These are phyloP conservation scores for Paraurostyla sp. DNA, from an alignment of 73 alveolate species.

Conservation along the genomic window DNA sequence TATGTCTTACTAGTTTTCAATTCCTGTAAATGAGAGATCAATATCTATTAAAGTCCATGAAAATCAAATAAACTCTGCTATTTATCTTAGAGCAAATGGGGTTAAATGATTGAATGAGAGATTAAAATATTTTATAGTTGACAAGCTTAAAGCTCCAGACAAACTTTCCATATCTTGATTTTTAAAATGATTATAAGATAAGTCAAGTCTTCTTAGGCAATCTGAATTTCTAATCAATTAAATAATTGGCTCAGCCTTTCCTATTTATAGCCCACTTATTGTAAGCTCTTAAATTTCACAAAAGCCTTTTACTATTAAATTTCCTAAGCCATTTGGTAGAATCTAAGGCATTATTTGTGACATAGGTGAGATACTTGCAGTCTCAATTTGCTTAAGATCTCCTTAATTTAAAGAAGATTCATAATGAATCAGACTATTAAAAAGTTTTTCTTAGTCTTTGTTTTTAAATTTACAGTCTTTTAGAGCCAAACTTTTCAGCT, in stretches of 20 bases:
- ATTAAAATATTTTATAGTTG: background rate
- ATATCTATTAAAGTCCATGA: conserved; percentile 15
- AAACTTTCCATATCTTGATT: background rate
- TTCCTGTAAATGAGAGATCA: conserved; percentile 19
- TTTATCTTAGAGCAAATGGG: background rate
- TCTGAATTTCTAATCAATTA: background rate
- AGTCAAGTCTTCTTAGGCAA: conserved; percentile 6
- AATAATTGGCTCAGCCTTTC: background rate
- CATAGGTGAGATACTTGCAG: no score
- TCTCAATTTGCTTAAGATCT: no score
- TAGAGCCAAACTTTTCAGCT: background rate
- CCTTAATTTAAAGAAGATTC: no score
- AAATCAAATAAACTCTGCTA: background rate
- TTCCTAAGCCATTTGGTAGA: no score
- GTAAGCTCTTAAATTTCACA: background rate
- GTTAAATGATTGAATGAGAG: conserved; percentile 23
- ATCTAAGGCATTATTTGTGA: no score
- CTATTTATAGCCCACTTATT: background rate
- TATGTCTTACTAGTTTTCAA: background rate
- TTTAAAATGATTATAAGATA: conserved; percentile 19
- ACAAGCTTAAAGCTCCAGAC: background rate
- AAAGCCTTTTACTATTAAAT: background rate
- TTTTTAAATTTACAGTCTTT: conserved; percentile 44
- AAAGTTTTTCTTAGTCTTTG: background rate
- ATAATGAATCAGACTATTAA: background rate